Conservation (phyloP, 345 rosid genomes). For the Aquilaria sinensis region DNA sequence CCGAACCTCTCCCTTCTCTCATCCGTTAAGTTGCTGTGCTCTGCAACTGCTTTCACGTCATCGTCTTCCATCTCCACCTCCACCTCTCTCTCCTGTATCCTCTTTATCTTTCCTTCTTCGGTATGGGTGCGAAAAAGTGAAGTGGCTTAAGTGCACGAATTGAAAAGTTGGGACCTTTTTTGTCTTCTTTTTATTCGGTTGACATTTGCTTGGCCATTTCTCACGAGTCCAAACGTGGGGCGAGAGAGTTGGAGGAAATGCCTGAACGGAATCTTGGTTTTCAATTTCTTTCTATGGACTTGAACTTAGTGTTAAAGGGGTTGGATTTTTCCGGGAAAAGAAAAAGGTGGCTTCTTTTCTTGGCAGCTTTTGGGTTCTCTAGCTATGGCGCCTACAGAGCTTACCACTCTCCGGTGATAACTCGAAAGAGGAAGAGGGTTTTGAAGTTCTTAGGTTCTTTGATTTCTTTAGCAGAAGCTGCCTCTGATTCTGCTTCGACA, state of each 20-base stretch:
- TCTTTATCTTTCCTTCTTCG: neutral
- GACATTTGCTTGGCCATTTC: conserved; percentile 2
- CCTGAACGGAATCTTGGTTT: neutral
- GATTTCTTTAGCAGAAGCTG: conserved; percentile 46
- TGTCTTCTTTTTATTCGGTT: neutral
- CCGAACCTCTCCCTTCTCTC: conserved; percentile 1
- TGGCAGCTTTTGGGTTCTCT: conserved; percentile 33
- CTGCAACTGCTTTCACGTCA: conserved; percentile 24
- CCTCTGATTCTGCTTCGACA: conserved; percentile 54
- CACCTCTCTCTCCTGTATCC: conserved; percentile 1
- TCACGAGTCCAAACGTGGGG: neutral
- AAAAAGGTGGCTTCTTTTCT: conserved; percentile 48
- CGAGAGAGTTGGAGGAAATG: neutral
- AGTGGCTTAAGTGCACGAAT: too few species aligned
- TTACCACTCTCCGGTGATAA: conserved; percentile 49
- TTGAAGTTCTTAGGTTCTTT: conserved; percentile 46
- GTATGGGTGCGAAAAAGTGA: neutral
- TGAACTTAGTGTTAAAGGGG: conserved; percentile 36
- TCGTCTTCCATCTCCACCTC: neutral
- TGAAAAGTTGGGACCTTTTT: neutral
- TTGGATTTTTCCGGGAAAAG: conserved; percentile 35
- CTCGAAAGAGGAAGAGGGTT: conserved; percentile 41
- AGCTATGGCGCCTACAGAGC: conserved; percentile 53
- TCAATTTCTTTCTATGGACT: conserved; percentile 36
- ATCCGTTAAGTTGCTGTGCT: conserved; percentile 13